Evolutionary conservation across 768 basidiomycete species (phyloP), one percentile per base, ranked within the genome.

Genomic region (Russula ochroleuca): DNA sequence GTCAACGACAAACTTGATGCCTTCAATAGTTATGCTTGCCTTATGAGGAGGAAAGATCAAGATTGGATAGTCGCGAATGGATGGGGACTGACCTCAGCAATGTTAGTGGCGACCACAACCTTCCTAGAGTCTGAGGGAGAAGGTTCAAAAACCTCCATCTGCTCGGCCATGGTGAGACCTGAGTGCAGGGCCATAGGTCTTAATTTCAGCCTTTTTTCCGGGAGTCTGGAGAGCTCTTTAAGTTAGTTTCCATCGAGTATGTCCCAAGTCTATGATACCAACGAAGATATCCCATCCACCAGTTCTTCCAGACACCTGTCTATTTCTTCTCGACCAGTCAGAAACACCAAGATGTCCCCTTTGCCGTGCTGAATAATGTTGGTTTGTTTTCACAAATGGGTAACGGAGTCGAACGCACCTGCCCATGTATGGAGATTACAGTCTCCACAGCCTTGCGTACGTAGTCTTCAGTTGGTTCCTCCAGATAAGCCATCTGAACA

Each of bases 21-120:
- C 94, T 47, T 98, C 93, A 61, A 99, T 98, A 0, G 97, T 99
- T 25, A 99, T 90, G 72, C 92, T 94, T 17, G 97, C 95, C 91
- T 92, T 62, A 25, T 43, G 33, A 62, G 35, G 48, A 41, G 41
- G 59, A 50, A 28, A 9, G 10, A 23, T 57, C n/a, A 45, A 15
- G 5, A 45, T 52, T 41, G 13, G 37, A 59, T 25, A 48, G 28
- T 25, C 43, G 31, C 31, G 49, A n/a, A 54, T 11, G 47, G 8
- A 19, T 2, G 25, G 56, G 25, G 56, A 57, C 75, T 25, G 67
- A 88, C 90, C 76, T 99, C 97, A 17, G 97, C 97, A 54, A 98
- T 95, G 72, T 99, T 99, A 0, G 97, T 99, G 4, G 92, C 82
- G 33, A 97, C 83, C 57, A 99, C 86, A 57, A 97, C 87, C 74